These are phyloP conservation scores for Tremellales sp. DNA, from an alignment of 1,284 basidiomycete species.

Conservation along the genomic window DNA sequence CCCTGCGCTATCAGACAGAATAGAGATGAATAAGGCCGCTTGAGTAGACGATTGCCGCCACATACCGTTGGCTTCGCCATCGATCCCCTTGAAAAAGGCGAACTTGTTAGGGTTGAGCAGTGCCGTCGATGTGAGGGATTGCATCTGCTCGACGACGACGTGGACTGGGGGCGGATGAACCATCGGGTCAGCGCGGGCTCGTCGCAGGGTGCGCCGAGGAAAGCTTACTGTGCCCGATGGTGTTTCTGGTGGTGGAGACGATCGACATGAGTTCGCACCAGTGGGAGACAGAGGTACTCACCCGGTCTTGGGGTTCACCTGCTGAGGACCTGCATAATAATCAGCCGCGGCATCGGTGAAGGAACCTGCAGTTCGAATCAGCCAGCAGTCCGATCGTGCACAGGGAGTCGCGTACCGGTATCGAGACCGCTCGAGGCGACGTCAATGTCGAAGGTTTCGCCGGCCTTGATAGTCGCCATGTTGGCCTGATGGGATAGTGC, in stretches of 20 bases:
- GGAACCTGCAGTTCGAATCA: slow-evolving; percentile 13
- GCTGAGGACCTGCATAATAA: slow-evolving; percentile 66
- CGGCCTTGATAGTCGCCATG: slow-evolving; percentile 54
- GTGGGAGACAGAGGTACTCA: slow-evolving; percentile 12
- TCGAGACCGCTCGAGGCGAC: slow-evolving; percentile 58
- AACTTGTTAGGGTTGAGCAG: slow-evolving; percentile 55
- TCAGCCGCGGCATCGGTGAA: slow-evolving; percentile 52
- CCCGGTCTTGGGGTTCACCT: slow-evolving; percentile 54
- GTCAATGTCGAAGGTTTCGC: slow-evolving; percentile 58
- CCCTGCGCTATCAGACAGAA: slow-evolving; percentile 50
- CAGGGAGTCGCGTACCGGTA: slow-evolving; percentile 53
- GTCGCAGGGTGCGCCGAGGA: background rate
- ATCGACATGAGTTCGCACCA: background rate
- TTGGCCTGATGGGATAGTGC: slow-evolving; percentile 54
- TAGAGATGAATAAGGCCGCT: slow-evolving; percentile 5
- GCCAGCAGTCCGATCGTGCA: background rate
- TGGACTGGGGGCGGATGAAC: slow-evolving; percentile 32
- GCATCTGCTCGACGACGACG: slow-evolving; percentile 59
- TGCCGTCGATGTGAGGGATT: slow-evolving; percentile 53
- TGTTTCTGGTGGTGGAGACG: background rate
- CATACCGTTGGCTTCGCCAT: slow-evolving; percentile 41
- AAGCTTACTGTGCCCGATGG: slow-evolving; percentile 9
- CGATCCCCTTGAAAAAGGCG: slow-evolving; percentile 66
- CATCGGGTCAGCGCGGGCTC: background rate
- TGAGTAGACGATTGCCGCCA: background rate